Conservation (phyloP, 495 filamentous ascomycete genomes). For the Evernia prunastri region DNA sequence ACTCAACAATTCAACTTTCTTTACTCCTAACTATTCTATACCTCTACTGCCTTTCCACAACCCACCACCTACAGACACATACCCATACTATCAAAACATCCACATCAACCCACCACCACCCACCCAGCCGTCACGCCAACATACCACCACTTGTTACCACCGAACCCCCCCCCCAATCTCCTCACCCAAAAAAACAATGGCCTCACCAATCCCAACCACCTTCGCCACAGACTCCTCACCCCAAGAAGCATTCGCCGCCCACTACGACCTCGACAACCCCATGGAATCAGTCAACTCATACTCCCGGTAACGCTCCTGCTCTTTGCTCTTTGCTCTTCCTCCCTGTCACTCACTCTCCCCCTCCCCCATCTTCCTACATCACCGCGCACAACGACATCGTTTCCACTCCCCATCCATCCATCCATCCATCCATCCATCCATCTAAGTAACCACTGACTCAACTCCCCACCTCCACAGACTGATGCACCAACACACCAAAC, state of each 20-base stretch:
- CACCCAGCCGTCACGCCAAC: no score
- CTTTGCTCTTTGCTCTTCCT: no score
- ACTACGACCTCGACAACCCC: conserved; percentile 20
- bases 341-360: not conserved
- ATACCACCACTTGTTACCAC: not conserved
- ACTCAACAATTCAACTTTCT: no score
- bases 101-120: no score
- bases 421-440: not conserved
- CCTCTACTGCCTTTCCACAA: no score
- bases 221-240: conserved; percentile 1
- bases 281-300: conserved; percentile 12
- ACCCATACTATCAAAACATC: no score
- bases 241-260: conserved; percentile 16
- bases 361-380: no score
- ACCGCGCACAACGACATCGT: not conserved
- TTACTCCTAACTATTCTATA: no score
- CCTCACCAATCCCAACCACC: conserved; percentile 19
- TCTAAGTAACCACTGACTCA: not conserved
- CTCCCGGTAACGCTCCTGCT: conserved; percentile 14
- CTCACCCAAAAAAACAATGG: not conserved
- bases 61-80: no score
- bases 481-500: conserved; percentile 28
- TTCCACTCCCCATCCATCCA: not conserved
- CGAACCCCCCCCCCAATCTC: not conserved
- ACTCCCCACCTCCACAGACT: not conserved